Evolutionary conservation across 1,284 basidiomycete genomes (phyloP), one percentile per base, ranked within the genome.

Genomic region (Cutaneotrichosporon sp.): DNA sequence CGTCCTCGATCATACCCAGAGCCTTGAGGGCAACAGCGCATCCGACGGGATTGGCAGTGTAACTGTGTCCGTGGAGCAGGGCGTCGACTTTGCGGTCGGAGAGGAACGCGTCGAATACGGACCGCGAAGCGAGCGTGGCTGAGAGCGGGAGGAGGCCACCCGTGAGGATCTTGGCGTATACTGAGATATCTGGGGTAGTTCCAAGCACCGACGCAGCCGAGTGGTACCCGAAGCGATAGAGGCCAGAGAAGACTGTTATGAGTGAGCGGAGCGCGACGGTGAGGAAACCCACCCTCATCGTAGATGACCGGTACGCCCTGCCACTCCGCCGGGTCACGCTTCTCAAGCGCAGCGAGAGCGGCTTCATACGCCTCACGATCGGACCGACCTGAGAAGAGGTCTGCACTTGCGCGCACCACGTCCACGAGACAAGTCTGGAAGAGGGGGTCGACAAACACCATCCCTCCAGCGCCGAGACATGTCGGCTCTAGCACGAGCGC

Each of bases 391-490:
- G 73, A 74, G 71, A 85, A 86, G 13, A 85, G 70, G 61, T 81
- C 79, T 21, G 71, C 73, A 63, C 80, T 80, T 2, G 82, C 83
- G 38, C 96, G 87, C 7, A 92, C 90, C 4, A 87, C 85, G 70
- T 97, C 92, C 56, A 97, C 83, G 65, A 99, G 81, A 47, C 93
- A 82, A 22, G 91, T 86, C 77, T 99, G 96, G 84, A 96, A 98
- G 40, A 99, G 87, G 1, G 96, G 96, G 74, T 99, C 96, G 56
- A 98, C 93, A 75, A 97, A 98, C 47, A 95, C 84, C 96, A 98
- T 98, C 0, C 96, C 96, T 0, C 92, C 96, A 0, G 96, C 95
- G 16, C 96, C 96, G 85, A 98, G 89, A 34, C 97, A 86, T 16
- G 97, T 85, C 0, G 96, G 96, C 77, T 99, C 96, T 42, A 99